Evolutionary conservation across 1,284 basidiomycete genomes (phyloP).

Genomic region (Cutaneotrichosporon cutaneum): DNA sequence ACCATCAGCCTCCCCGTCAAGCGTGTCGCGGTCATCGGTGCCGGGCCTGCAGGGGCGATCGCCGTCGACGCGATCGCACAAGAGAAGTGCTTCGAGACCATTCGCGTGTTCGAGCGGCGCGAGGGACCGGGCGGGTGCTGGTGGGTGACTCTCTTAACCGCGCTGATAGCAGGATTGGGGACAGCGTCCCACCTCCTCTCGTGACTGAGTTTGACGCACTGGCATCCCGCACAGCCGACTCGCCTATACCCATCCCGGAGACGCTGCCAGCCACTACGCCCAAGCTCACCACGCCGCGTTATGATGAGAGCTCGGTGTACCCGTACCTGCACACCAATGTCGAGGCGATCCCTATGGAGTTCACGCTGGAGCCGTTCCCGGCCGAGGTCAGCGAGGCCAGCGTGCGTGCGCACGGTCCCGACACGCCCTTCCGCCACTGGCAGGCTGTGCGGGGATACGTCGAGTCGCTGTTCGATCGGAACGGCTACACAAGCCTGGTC

Average conservation of each 20-base stretch:
- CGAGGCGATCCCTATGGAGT: conserved; percentile 12
- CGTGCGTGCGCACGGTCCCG: background rate
- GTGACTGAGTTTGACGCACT: conserved; percentile 12
- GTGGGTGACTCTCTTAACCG: conserved; percentile 23
- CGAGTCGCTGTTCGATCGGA: conserved; percentile 47
- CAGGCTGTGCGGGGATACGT: conserved; percentile 25
- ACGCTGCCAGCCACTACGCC: conserved; percentile 7
- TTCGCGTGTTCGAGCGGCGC: conserved; percentile 57
- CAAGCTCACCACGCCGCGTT: conserved; percentile 1
- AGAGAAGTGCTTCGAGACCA: conserved; percentile 26
- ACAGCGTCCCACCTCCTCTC: conserved; percentile 2
- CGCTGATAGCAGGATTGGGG: conserved; percentile 14
- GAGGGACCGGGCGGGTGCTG: conserved; percentile 56
- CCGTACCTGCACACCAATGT: conserved; percentile 21
- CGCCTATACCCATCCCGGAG: conserved; percentile 8
- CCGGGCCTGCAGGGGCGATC: conserved; percentile 33
- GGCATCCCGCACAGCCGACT: conserved; percentile 11
- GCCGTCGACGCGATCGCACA: conserved; percentile 48
- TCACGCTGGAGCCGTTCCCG: conserved; percentile 15
- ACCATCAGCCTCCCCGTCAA: conserved; percentile 7
- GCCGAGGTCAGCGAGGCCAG: conserved; percentile 1
- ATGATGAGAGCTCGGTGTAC: conserved; percentile 14
- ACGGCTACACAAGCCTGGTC: conserved; percentile 52
- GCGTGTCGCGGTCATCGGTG: conserved; percentile 39
- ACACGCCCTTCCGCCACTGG: conserved; percentile 19